Percentiles rank a stretch among this genome's conserved stretches.
These are phyloP conservation scores for Saccharomyces hybrid DNA, from an alignment of 1,139 yeast genomes.

Conservation along the genomic window DNA sequence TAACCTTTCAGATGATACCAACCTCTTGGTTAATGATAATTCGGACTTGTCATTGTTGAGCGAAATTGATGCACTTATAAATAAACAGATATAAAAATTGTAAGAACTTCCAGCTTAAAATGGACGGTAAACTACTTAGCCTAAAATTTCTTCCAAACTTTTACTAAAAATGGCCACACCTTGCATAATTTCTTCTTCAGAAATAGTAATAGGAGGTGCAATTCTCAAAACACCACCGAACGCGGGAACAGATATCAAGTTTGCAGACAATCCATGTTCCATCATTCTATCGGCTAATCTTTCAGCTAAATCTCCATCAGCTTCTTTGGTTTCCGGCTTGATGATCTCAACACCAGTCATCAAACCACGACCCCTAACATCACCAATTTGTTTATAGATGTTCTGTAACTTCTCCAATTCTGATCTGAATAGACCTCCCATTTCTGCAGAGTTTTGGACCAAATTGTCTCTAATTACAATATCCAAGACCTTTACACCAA, in stretches of 20 bases:
- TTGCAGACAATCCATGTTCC: slow-evolving; percentile 20
- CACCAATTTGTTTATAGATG: slow-evolving; percentile 13
- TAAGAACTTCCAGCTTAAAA: no score
- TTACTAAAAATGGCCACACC: slow-evolving; percentile 15
- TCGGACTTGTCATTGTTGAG: slow-evolving; percentile 27
- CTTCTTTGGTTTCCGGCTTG: slow-evolving; percentile 17
- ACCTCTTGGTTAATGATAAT: slow-evolving; percentile 25
- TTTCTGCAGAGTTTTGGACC: slow-evolving; percentile 15
- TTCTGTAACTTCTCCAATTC: slow-evolving; percentile 11
- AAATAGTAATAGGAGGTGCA: slow-evolving; percentile 24
- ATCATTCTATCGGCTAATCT: slow-evolving; percentile 17
- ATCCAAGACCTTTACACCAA: slow-evolving; percentile 24
- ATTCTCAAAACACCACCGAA: slow-evolving; percentile 24
- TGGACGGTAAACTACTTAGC: no score
- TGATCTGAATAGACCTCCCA: slow-evolving; percentile 19
- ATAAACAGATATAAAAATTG: neutral
- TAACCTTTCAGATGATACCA: slow-evolving; percentile 24
- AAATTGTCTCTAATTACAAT: slow-evolving; percentile 23
- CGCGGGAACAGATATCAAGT: slow-evolving; percentile 18
- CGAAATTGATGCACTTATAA: slow-evolving; percentile 26
- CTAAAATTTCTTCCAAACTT: slow-evolving; percentile 11
- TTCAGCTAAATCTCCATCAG: slow-evolving; percentile 16
- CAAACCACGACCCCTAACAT: slow-evolving; percentile 15
- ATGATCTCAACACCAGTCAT: slow-evolving; percentile 23
- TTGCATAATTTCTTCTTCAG: slow-evolving; percentile 15